phyloP scores from a whole-genome alignment of 805 yeast species.

The Metschnikowia matae region DNA sequence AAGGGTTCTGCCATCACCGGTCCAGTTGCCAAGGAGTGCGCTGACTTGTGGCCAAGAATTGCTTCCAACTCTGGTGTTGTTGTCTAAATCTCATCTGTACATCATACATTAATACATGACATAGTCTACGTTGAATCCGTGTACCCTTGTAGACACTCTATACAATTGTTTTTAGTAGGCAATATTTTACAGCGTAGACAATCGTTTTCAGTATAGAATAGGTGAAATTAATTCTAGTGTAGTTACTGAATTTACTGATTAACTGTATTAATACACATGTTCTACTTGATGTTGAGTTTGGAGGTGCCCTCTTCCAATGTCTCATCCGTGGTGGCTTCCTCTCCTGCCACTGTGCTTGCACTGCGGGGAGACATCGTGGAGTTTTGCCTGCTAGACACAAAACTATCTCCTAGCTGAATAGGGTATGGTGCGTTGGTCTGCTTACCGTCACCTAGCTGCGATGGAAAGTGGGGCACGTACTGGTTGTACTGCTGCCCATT shows the following conservation, averaged over 20 bases:
- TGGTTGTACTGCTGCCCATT: constrained; percentile 8
- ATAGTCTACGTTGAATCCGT: constrained; percentile 4
- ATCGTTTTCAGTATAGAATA: too few relatives aligned
- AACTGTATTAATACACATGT: neutral
- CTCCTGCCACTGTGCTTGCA: neutral
- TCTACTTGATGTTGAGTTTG: constrained; percentile 5
- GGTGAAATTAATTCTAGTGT: too few relatives aligned
- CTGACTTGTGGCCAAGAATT: constrained; percentile 99
- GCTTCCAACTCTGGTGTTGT: constrained; percentile 99
- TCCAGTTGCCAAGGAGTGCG: constrained; percentile 99
- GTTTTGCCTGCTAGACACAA: constrained; percentile 2
- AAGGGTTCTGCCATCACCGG: constrained; percentile 99
- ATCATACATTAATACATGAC: constrained; percentile 20
- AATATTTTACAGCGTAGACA: too few relatives aligned
- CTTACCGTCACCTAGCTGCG: constrained; percentile 7
- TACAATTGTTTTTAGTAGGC: too few relatives aligned
- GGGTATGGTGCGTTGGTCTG: constrained; percentile 13
- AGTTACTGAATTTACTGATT: neutral
- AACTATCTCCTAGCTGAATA: constrained; percentile 11
- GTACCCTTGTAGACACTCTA: too few relatives aligned
- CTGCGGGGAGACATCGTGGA: neutral
- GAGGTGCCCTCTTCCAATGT: constrained; percentile 6
- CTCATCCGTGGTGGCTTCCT: constrained; percentile 1
- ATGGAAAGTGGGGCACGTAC: constrained; percentile 12
- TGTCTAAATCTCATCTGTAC: constrained; percentile 55